Percentiles rank a stretch among this genome's conserved stretches.
Evolutionary conservation across 2,329 filamentous ascomycete species (phyloP).

Genomic region (Ophiocordyceps camponoti-leonardi): DNA sequence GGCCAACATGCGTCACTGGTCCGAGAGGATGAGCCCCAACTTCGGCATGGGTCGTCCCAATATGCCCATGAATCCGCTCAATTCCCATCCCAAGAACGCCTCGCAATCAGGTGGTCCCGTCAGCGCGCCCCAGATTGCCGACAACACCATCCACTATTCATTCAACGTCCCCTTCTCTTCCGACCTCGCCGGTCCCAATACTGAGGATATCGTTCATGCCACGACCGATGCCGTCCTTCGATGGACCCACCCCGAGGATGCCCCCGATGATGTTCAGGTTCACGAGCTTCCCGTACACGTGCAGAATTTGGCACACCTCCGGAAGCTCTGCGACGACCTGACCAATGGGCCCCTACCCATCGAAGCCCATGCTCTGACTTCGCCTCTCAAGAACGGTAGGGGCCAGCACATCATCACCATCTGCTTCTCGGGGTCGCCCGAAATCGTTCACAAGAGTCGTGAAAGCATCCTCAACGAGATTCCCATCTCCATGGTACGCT

Average conservation of each 20-base stretch:
- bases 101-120: conserved; percentile 35
- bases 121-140: conserved; percentile 52
- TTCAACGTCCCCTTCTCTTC: conserved; percentile 97
- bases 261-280: conserved; percentile 66
- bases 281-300: conserved; percentile 86
- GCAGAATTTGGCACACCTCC: conserved; percentile 66
- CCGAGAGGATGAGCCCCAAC: conserved; percentile 51
- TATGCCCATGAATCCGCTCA: conserved; percentile 36
- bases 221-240: conserved; percentile 72
- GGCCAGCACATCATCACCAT: conserved; percentile 66
- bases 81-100: conserved; percentile 39
- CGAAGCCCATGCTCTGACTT: conserved; percentile 70
- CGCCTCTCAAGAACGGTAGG: conserved; percentile 56
- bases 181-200: conserved; percentile 79
- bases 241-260: conserved; percentile 86
- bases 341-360: conserved; percentile 53
- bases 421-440: conserved; percentile 73
- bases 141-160: conserved; percentile 73
- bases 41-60: conserved; percentile 47
- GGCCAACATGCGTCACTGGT: conserved; percentile 57
- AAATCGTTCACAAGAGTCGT: conserved; percentile 76
- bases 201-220: conserved; percentile 87
- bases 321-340: conserved; percentile 66
- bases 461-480: conserved; percentile 83
- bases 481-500: conserved; percentile 67